Percentiles rank a stretch among this genome's conserved stretches.
These are phyloP conservation scores for Cyanidioschyzon merolae DNA, from an alignment of 23 red algal genomes.

Conservation along the genomic window DNA sequence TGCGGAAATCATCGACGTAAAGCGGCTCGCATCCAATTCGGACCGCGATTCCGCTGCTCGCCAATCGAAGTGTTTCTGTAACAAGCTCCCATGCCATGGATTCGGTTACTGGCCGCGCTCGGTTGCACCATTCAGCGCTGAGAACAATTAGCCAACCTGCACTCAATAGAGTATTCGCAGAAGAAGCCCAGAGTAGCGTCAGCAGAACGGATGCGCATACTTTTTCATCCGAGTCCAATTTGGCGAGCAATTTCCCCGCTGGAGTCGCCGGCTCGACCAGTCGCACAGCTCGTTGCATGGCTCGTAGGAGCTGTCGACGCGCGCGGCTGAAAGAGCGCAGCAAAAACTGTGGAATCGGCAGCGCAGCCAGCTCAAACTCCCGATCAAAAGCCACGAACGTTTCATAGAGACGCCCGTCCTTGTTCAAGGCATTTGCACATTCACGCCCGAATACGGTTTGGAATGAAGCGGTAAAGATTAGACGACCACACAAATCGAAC, in stretches of 20 bases:
- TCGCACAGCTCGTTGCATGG: neutral
- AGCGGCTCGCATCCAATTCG: neutral
- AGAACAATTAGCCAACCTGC: conserved; percentile 14
- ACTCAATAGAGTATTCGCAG: conserved; percentile 4
- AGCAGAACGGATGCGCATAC: conserved; percentile 5
- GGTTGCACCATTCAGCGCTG: neutral
- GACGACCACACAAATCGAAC: conserved; percentile 1
- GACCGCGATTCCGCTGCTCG: conserved; percentile 15
- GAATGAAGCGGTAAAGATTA: neutral
- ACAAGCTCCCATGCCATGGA: neutral
- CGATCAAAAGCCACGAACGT: conserved; percentile 23
- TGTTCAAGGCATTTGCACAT: neutral
- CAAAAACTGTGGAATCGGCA: conserved; percentile 19
- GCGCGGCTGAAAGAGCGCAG: conserved; percentile 13
- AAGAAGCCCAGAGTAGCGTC: conserved; percentile 25
- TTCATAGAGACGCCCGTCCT: neutral
- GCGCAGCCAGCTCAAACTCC: conserved; percentile 21
- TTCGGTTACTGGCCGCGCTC: neutral
- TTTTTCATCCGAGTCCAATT: conserved; percentile 9
- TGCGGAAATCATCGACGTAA: neutral
- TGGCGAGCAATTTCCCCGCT: neutral
- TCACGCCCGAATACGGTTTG: conserved; percentile 15
- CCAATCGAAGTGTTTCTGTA: conserved; percentile 19
- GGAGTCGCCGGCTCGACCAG: neutral
- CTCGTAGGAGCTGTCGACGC: neutral